Conservation (phyloP, 805 yeast genomes). For the Metschnikowia shivogae region DNA sequence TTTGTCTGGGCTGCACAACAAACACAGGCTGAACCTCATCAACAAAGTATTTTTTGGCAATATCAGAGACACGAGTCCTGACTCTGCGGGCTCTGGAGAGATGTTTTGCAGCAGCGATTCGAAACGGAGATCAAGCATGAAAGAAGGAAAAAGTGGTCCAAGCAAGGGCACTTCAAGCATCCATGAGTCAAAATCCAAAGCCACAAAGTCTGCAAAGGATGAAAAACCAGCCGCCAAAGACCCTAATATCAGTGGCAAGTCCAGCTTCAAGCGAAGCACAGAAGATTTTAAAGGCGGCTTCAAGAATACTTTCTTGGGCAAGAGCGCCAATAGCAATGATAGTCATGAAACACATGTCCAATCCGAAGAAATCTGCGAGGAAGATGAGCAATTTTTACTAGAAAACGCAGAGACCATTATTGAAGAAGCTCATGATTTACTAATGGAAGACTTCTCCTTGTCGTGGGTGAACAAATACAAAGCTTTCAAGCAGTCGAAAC, state of each 20-base stretch:
- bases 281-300: neutral
- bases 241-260: neutral
- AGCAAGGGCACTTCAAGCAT: neutral
- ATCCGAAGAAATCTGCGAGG: slow-evolving; percentile 9
- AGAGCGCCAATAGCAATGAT: neutral
- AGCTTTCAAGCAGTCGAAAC: slow-evolving; percentile 22
- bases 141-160: neutral
- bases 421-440: slow-evolving; percentile 21
- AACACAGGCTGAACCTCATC: slow-evolving; percentile 4
- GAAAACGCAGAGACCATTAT: slow-evolving; percentile 28
- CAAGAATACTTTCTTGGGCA: neutral
- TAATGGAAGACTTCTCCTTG: slow-evolving; percentile 26
- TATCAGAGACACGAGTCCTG: neutral
- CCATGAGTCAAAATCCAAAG: neutral
- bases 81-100: neutral
- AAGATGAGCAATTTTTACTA: neutral
- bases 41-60: slow-evolving; percentile 7
- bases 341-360: neutral
- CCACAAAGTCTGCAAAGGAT: neutral
- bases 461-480: slow-evolving; percentile 34
- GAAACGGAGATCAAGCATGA: neutral
- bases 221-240: neutral
- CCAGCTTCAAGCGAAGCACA: neutral
- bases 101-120: too few species aligned
- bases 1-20: neutral